Conservation (phyloP, 352 stramenopile genomes). For the Phytophthora colocasiae region DNA sequence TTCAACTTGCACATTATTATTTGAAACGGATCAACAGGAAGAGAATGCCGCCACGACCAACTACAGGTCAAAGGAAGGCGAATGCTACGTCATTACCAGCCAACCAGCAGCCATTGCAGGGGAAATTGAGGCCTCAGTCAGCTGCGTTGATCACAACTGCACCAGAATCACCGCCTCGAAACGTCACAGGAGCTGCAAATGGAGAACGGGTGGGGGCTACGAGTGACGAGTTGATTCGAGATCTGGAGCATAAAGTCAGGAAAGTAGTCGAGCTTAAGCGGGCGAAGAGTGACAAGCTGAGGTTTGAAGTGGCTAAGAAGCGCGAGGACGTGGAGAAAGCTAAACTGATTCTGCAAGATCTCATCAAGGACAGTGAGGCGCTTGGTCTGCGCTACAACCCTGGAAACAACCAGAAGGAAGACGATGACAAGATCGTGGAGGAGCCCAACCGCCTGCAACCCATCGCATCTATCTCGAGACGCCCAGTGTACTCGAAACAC, state of each 20-base stretch:
- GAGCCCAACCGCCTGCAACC: conserved; percentile 68
- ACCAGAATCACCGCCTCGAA: conserved; percentile 12
- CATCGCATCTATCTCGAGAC: conserved; percentile 77
- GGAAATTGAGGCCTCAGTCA: conserved; percentile 47
- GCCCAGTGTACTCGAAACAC: conserved; percentile 86
- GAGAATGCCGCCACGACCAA: conserved; percentile 26
- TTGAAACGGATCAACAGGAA: conserved; percentile 10
- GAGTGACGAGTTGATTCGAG: conserved; percentile 79
- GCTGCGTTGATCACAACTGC: conserved; percentile 35
- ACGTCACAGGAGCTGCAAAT: conserved; percentile 24
- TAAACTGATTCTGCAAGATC: conserved; percentile 71
- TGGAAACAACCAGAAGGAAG: conserved; percentile 36
- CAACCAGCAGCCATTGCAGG: conserved; percentile 35
- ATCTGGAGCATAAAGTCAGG: conserved; percentile 78
- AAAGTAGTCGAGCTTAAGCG: conserved; percentile 86
- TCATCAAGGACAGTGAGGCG: conserved; percentile 80
- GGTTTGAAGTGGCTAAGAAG: conserved; percentile 71
- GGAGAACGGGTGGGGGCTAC: conserved; percentile 59
- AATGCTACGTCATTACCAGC: conserved; percentile 2
- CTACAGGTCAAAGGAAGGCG: conserved; percentile 24
- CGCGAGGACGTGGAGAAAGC: conserved; percentile 70
- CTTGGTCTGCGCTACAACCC: conserved; percentile 66
- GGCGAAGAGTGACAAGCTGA: conserved; percentile 76
- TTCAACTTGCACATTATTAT: conserved; percentile 16
- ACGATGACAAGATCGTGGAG: conserved; percentile 45